Base-by-base conservation (phyloP, 2,329 filamentous ascomycete species). In the Bipolaris cookei region DNA sequence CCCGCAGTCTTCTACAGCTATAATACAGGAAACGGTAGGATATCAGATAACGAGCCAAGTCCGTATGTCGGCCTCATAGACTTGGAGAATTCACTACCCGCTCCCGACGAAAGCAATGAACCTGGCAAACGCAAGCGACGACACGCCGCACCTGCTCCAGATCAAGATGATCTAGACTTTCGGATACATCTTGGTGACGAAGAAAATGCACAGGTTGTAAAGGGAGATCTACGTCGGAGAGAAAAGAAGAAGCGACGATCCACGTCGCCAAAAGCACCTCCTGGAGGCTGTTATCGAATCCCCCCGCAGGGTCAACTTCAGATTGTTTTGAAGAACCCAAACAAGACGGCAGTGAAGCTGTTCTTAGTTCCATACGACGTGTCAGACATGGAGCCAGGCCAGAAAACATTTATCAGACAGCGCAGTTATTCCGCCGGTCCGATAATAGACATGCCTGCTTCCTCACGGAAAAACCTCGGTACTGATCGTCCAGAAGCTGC, bases 1-100 rank as follows among this genome's bases (percentile, higher is more conserved):
- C 91, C 92, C 1, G 95, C 94, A 1, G 94, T 98, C 0, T 99
- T 97, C 70, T 99, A 98, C 79, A 96, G 90, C 77, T 97, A 97
- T 74, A 86, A 87, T 18, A 88, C 83, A 50, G 89, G 88, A 0
- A 84, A 88, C 84, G 21, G 83, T 83, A 38, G 86, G 81, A 89
- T 86, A 25, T 82, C 83, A 3, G 89, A 93, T 54, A 92, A 97
- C 68, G 93, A 91, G 3, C 95, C 94, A 2, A 98, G 94, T 71
- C 95, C 95, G 0, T 99, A 99, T 71, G 95, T 98, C 13, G 95
- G 95, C 5, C 86, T 93, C 63, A 89, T 99, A 50, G 94, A 98
- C 71, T 80, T 99, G 20, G 93, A 97, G 68, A 92, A 95, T 62
- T 88, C 88, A 0, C 81, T 97, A 10, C 75, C 84, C 6, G 85